These are phyloP conservation scores for Cucurbita pepo DNA, from an alignment of 306 rosid genomes.

Conservation along the genomic window DNA sequence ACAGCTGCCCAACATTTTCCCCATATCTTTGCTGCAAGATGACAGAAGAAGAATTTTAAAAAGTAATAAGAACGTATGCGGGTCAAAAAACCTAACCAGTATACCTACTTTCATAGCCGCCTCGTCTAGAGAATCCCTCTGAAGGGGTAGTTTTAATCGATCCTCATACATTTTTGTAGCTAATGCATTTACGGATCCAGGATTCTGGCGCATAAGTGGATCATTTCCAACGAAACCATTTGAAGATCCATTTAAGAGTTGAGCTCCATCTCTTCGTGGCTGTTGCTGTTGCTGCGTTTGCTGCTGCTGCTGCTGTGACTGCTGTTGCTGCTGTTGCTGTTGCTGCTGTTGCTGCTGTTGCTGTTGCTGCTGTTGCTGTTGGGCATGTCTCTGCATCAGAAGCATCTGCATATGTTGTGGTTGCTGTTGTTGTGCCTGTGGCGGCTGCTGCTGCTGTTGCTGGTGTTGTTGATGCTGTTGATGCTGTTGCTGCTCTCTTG, in stretches of 20 bases:
- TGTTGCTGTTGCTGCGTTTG: constrained; percentile 35
- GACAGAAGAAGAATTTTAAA: constrained; percentile 14
- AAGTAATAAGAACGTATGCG: constrained; percentile 3
- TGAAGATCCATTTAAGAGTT: constrained; percentile 59
- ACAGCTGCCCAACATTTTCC: constrained; percentile 77
- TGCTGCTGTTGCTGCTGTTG: constrained; percentile 44
- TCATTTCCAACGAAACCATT: constrained; percentile 82
- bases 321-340: constrained; percentile 45
- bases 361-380: constrained; percentile 32
- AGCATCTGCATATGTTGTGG: constrained; percentile 78
- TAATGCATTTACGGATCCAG: constrained; percentile 81
- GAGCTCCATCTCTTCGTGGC: constrained; percentile 84
- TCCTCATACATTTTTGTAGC: constrained; percentile 98
- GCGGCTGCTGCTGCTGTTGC: constrained; percentile 51
- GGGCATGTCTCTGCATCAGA: constrained; percentile 58
- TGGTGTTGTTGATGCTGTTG: constrained; percentile 46
- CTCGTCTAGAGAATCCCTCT: constrained; percentile 86
- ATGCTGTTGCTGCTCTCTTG: constrained; percentile 77
- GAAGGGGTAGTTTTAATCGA: constrained; percentile 66
- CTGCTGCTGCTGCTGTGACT: constrained; percentile 22
- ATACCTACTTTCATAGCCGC: constrained; percentile 63
- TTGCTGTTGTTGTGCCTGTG: constrained; percentile 54
- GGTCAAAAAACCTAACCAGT: constrained; percentile 9
- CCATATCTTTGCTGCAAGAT: constrained; percentile 71
- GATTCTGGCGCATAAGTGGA: constrained; percentile 49